These are phyloP conservation scores for Fusarium fujikuroi DNA, from an alignment of 2,329 filamentous ascomycete species.

Conservation along the genomic window DNA sequence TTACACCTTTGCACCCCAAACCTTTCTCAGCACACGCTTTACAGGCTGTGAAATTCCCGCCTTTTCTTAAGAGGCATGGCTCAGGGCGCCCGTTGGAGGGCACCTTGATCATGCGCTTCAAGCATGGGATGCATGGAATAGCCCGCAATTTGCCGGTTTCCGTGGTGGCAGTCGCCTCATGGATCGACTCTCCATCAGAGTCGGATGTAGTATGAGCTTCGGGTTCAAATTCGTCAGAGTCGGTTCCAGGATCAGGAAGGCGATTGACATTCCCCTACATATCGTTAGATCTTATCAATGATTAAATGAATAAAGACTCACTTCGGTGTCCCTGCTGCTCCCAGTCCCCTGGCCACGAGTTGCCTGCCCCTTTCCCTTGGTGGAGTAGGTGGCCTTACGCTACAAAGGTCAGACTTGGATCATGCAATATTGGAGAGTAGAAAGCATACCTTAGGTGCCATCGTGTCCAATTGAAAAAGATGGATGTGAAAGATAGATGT, in stretches of 20 bases:
- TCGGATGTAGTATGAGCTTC: no score
- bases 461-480: rapidly evolving
- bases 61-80: not conserved
- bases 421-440: not conserved
- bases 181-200: not conserved
- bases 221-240: not conserved
- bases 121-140: not conserved
- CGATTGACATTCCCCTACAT: no score
- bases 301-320: no score
- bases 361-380: not conserved
- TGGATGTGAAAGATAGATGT: not conserved
- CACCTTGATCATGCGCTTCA: not conserved
- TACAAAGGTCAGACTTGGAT: not conserved
- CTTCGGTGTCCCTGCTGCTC: no score
- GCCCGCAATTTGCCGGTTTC: not conserved
- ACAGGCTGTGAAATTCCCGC: no score
- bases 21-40: no score
- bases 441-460: not conserved
- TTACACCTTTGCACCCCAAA: no score
- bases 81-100: not conserved
- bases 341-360: not conserved
- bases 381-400: not conserved
- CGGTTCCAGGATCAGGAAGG: not conserved
- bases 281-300: no score
- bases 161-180: not conserved